A percentile compares a stretch with the other conserved stretches of the same genome.
These are phyloP conservation scores for Penicillium daleae DNA, from an alignment of 495 filamentous ascomycete genomes.

Conservation along the genomic window DNA sequence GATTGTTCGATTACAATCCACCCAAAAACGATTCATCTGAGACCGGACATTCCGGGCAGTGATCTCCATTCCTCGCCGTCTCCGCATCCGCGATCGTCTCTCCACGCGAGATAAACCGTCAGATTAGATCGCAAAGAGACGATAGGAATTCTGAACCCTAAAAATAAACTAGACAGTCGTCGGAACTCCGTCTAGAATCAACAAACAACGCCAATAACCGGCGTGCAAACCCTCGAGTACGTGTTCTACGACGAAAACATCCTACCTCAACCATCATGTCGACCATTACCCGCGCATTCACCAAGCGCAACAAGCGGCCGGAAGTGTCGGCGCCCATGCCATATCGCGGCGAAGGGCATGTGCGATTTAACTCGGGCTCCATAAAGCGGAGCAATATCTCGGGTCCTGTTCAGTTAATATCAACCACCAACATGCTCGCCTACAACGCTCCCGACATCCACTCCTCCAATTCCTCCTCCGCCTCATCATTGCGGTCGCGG, in stretches of 20 bases:
- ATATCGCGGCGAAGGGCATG: conserved; percentile 48
- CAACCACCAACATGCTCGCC: conserved; percentile 93
- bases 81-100: conserved; percentile 39
- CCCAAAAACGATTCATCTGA: conserved; percentile 26
- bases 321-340: conserved; percentile 55
- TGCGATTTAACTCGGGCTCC: conserved; percentile 50
- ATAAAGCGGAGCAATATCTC: conserved; percentile 76
- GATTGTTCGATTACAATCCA: conserved; percentile 6
- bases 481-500: conserved; percentile 56
- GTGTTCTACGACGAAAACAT: conserved; percentile 6
- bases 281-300: conserved; percentile 68
- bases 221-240: neutral
- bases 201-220: neutral
- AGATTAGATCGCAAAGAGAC: conserved; percentile 8
- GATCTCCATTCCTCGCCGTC: conserved; percentile 37
- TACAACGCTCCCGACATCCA: conserved; percentile 87
- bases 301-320: conserved; percentile 57
- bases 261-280: conserved; percentile 37
- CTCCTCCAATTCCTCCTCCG: conserved; percentile 58
- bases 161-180: neutral
- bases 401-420: conserved; percentile 79
- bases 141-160: conserved; percentile 5
- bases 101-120: conserved; percentile 32
- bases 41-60: conserved; percentile 38
- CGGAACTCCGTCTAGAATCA: neutral